Evolutionary conservation across 352 stramenopile species (phyloP), one percentile per base, ranked within the genome.

Genomic region (Globisporangium mamillatum): DNA sequence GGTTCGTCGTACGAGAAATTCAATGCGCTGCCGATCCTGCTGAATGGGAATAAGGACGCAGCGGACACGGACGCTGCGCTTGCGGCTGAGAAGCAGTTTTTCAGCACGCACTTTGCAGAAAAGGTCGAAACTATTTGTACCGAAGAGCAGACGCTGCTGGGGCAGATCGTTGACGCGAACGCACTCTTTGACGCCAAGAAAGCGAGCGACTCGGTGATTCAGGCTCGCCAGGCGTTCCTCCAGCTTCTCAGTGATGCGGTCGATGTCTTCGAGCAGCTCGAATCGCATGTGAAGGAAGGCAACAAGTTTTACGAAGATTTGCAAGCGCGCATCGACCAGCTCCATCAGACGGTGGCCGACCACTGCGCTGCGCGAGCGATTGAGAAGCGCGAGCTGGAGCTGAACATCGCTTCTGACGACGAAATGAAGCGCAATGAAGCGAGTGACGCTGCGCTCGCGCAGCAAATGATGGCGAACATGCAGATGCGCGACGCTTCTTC

Each of bases 401-500:
- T 93, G 36, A 82, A 86, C 60, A 69, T 93, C 48, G 76, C 74
- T 2, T 76, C 77, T 4, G 80, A 89, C 46, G 74, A 88, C 52
- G 81, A 88, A 60, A 80, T 86, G 71, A 64, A 72, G 24, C 66
- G 89, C 27, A 80, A 77, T 6, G 81, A 90, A 46, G 70, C 64
- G 29, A 73, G 79, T 18, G 84, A 92, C 53, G 79, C 81, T 38
- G 75, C 67, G 22, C 57, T 92, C 59, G 84, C 84, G 0, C 78
- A 87, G 64, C 82, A 89, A 62, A 91, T 91, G 83, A 86, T 90
- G 83, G 77, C 74, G n/a, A 81, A 88, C 63, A 78, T 89, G 79
- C 80, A 76, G 32, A 53, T 91, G 18, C 68, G 72, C 1, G 68
- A 78, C 56, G 61, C 36, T 38, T 36, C 18, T 1, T 27, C 7